phyloP scores from a whole-genome alignment of 257 asterid genomes.

The Scutellaria baicalensis region DNA sequence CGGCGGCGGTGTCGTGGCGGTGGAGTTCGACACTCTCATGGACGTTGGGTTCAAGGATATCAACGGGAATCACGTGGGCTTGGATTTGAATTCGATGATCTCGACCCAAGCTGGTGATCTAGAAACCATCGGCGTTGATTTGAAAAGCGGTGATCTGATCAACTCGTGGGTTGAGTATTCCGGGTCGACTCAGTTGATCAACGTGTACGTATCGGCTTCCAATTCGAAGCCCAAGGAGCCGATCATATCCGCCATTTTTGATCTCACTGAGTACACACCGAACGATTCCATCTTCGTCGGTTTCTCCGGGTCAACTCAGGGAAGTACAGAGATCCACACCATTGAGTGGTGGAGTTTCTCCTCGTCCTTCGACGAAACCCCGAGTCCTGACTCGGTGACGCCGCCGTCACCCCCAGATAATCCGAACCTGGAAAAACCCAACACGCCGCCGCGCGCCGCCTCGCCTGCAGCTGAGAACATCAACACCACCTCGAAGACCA shows the following conservation, averaged over 20 bases:
- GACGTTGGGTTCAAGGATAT: conserved; percentile 66
- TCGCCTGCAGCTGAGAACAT: conserved; percentile 22
- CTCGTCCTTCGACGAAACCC: conserved; percentile 49
- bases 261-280: conserved; percentile 33
- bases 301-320: conserved; percentile 87
- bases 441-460: conserved; percentile 38
- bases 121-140: conserved; percentile 41
- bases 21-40: conserved; percentile 81
- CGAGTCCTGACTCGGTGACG: conserved; percentile 27
- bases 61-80: conserved; percentile 77
- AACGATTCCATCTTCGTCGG: conserved; percentile 66
- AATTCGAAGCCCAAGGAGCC: conserved; percentile 66
- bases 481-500: conserved; percentile 14
- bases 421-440: conserved; percentile 17
- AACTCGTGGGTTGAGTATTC: conserved; percentile 87
- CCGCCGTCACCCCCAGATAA: conserved; percentile 19
- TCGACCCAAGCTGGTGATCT: conserved; percentile 52
- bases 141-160: conserved; percentile 60
- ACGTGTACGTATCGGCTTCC: conserved; percentile 52
- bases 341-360: conserved; percentile 85
- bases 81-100: conserved; percentile 72
- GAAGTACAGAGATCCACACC: conserved; percentile 78
- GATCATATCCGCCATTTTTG: conserved; percentile 37
- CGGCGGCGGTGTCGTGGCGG: conserved; percentile 49
- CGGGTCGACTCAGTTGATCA: conserved; percentile 40